Percentiles rank a stretch among this genome's conserved stretches.
phyloP scores from a whole-genome alignment of 257 asterid species.

The Penstemon eatonii region DNA sequence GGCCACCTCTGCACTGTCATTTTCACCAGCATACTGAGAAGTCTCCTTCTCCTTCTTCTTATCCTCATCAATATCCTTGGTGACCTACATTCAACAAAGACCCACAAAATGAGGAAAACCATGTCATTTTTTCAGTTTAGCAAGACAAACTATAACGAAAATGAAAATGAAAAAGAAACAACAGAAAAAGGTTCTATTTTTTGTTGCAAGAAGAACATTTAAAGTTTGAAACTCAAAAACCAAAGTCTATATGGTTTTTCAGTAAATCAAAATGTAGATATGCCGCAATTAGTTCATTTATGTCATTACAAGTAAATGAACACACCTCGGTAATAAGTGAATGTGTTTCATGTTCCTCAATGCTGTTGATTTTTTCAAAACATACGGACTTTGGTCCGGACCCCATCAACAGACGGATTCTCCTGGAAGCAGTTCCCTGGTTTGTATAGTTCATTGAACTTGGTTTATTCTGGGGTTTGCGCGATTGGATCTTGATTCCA shows the following conservation, averaged over 20 bases:
- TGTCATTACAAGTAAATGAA: background rate
- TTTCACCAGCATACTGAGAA: constrained; percentile 21
- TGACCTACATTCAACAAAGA: constrained; percentile 38
- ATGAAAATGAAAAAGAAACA: too few species aligned
- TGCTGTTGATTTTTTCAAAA: constrained; percentile 8
- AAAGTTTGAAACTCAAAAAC: background rate
- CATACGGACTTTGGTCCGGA: constrained; percentile 15
- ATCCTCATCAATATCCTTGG: constrained; percentile 11
- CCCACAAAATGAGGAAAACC: constrained; percentile 5
- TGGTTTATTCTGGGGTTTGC: constrained; percentile 32
- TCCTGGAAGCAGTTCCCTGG: constrained; percentile 67
- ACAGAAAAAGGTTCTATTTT: too few species aligned
- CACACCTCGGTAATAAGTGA: constrained; percentile 34
- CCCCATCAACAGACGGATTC: constrained; percentile 38
- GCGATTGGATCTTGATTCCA: constrained; percentile 51
- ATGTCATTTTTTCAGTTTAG: background rate
- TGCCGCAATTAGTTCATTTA: background rate
- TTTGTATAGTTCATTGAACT: constrained; percentile 20
- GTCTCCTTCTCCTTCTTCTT: constrained; percentile 25
- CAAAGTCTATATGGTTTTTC: background rate
- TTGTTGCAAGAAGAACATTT: too few species aligned
- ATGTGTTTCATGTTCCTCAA: constrained; percentile 22
- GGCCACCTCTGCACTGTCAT: constrained; percentile 21
- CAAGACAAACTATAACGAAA: too few species aligned
- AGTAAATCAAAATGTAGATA: constrained; percentile 1